Evolutionary conservation across 805 yeast genomes (phyloP).

Genomic region (Cyberlindnera samutprakarnensis): DNA sequence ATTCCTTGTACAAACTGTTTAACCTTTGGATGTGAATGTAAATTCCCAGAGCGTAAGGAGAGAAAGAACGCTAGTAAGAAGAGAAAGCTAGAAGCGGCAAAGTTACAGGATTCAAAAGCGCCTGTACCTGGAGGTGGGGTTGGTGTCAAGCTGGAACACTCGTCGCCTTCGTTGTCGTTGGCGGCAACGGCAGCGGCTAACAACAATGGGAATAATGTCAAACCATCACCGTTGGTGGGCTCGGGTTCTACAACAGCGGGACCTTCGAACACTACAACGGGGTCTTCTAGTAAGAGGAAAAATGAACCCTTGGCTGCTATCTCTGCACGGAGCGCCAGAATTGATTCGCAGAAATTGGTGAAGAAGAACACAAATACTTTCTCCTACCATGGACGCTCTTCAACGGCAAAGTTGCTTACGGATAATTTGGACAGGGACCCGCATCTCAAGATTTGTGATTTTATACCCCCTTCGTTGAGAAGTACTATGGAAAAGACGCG

Average conservation of each 20-base stretch:
- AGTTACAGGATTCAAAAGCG: background rate
- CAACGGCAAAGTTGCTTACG: conserved; percentile 29
- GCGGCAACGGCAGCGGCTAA: background rate
- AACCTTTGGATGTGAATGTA: conserved; percentile 66
- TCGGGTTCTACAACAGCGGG: background rate
- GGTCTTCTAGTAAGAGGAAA: conserved; percentile 22
- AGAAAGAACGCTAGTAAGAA: conserved; percentile 27
- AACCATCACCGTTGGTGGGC: background rate
- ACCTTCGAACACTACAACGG: conserved; percentile 9
- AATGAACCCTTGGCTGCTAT: conserved; percentile 28
- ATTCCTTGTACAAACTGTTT: conserved; percentile 65
- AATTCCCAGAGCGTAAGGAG: conserved; percentile 52
- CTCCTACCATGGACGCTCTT: conserved; percentile 47
- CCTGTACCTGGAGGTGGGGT: background rate
- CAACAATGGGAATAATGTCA: too few species aligned
- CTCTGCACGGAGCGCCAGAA: conserved; percentile 23
- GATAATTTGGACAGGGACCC: conserved; percentile 13
- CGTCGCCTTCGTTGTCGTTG: background rate
- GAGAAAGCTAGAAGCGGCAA: background rate
- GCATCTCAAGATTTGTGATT: conserved; percentile 26
- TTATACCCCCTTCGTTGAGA: conserved; percentile 19
- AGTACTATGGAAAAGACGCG: conserved; percentile 21
- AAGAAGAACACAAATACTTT: conserved; percentile 17
- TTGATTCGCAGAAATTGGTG: conserved; percentile 19
- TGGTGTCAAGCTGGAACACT: too few species aligned